Percentiles rank a stretch among this genome's conserved stretches.
phyloP scores from a whole-genome alignment of 2,329 filamentous ascomycete species.

The Juglanconis oblonga region DNA sequence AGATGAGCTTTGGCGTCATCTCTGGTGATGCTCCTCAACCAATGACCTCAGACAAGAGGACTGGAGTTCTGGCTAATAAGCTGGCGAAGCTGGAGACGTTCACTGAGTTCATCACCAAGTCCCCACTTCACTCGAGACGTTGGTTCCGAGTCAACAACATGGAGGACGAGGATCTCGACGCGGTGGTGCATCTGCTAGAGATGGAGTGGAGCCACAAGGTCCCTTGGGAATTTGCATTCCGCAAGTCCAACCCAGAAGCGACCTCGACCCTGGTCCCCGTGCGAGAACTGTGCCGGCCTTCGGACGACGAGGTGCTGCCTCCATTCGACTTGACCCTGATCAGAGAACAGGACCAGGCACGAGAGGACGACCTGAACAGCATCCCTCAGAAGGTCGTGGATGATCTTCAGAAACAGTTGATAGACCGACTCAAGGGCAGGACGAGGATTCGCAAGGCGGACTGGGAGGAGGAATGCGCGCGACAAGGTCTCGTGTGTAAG shows the following conservation, averaged over 20 bases:
- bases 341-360: not conserved
- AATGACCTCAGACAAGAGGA: not conserved
- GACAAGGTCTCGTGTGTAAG: constrained; percentile 9
- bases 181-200: constrained; percentile 1
- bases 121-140: constrained; percentile 14
- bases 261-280: constrained; percentile 2
- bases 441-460: constrained; percentile 1
- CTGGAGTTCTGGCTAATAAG: not conserved
- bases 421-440: not conserved
- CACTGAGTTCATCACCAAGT: constrained; percentile 4
- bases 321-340: not conserved
- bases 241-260: not conserved
- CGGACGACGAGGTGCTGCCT: not conserved
- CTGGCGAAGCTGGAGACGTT: not conserved
- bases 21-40: not conserved
- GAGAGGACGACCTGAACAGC: not conserved
- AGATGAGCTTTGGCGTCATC: not conserved
- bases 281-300: not conserved
- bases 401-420: not conserved
- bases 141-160: constrained; percentile 5
- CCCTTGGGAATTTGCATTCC: constrained; percentile 4
- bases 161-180: not conserved
- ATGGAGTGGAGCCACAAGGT: constrained; percentile 14
- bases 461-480: constrained; percentile 14
- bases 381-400: not conserved